Percentiles rank a stretch among this genome's conserved stretches.
phyloP scores from a whole-genome alignment of 768 basidiomycete genomes.

The Suillus bovinus region DNA sequence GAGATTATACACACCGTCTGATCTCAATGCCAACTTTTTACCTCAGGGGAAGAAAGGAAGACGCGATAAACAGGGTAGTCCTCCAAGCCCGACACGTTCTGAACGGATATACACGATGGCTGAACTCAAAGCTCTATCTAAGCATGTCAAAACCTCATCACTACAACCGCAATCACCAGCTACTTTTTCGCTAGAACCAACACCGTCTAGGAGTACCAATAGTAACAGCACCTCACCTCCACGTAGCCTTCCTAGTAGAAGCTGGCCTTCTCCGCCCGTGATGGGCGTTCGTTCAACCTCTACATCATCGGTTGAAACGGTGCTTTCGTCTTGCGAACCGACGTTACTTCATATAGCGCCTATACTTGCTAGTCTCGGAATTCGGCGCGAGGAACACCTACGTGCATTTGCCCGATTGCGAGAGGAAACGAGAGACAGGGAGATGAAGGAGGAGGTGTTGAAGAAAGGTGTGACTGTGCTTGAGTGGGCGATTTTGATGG shows the following conservation, averaged over 20 bases:
- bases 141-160: conserved; percentile 25
- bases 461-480: conserved; percentile 67
- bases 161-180: conserved; percentile 14
- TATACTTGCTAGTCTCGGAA: conserved; percentile 56
- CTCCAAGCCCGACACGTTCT: conserved; percentile 32
- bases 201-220: conserved; percentile 18
- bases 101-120: conserved; percentile 36
- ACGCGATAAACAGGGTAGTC: conserved; percentile 20
- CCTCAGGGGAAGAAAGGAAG: conserved; percentile 25
- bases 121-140: conserved; percentile 33
- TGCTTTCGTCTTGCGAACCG: conserved; percentile 64
- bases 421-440: conserved; percentile 66
- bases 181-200: conserved; percentile 10
- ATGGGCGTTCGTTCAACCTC: conserved; percentile 36
- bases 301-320: conserved; percentile 45
- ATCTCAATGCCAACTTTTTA: conserved; percentile 17
- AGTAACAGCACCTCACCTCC: conserved; percentile 24
- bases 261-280: conserved; percentile 14
- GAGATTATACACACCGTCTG: conserved; percentile 21
- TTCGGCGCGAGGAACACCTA: conserved; percentile 59
- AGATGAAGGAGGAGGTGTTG: conserved; percentile 70
- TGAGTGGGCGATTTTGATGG: conserved; percentile 80
- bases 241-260: conserved; percentile 15
- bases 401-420: conserved; percentile 60
- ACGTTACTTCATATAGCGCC: conserved; percentile 64